phyloP scores from a whole-genome alignment of 2,329 filamentous ascomycete species.

The Talaromyces sp. region DNA sequence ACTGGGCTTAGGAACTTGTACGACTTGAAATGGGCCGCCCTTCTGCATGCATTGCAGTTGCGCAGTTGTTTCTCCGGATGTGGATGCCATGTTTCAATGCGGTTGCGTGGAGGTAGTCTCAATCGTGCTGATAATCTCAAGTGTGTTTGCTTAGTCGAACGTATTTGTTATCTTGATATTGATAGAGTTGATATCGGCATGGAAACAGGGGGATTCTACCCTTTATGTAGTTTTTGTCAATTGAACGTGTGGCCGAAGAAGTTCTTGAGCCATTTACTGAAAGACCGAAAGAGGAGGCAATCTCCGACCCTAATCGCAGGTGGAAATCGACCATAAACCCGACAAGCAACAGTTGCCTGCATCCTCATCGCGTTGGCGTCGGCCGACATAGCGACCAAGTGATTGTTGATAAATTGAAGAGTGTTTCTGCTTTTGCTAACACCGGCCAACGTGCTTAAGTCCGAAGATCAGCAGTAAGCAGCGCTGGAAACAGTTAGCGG shows the following conservation, averaged over 20 bases:
- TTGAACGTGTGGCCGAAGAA: neutral
- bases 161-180: neutral
- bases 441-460: neutral
- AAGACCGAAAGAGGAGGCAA: too few relatives aligned
- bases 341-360: neutral
- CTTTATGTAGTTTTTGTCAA: neutral
- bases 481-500: slow-evolving; percentile 1
- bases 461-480: neutral
- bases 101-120: neutral
- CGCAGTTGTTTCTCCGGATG: neutral
- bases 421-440: neutral
- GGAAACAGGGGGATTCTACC: neutral
- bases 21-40: slow-evolving; percentile 7
- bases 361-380: slow-evolving; percentile 3
- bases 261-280: too few relatives aligned
- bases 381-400: slow-evolving; percentile 1
- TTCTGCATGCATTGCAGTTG: slow-evolving; percentile 6
- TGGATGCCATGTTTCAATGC: slow-evolving; percentile 1
- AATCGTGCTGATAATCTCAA: neutral
- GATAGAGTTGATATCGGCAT: neutral
- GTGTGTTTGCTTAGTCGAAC: neutral
- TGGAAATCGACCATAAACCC: too few relatives aligned
- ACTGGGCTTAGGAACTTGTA: neutral
- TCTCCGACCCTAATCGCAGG: too few relatives aligned
- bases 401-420: neutral